A percentile compares a stretch with the other conserved stretches of the same genome.
These are phyloP conservation scores for Lupinus albus DNA, from an alignment of 306 rosid species.

Conservation along the genomic window DNA sequence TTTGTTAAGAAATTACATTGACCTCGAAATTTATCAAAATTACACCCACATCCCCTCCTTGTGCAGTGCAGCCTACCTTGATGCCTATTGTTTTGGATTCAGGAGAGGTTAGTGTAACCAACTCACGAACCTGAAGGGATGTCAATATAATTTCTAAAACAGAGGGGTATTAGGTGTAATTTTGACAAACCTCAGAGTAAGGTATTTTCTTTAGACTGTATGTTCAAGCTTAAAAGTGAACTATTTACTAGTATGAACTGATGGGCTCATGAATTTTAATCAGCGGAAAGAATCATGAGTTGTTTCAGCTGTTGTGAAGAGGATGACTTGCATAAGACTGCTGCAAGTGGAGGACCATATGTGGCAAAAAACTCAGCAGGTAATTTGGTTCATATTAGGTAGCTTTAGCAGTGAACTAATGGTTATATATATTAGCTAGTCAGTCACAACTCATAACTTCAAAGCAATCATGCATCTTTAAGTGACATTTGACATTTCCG, in stretches of 20 bases:
- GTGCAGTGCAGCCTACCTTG: no score
- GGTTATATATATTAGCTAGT: not conserved
- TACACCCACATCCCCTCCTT: no score
- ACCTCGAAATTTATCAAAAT: no score
- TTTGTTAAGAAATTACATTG: no score
- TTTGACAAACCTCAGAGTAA: no score
- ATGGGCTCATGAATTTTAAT: slow-evolving; percentile 27
- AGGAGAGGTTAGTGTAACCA: no score
- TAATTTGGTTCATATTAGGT: slow-evolving; percentile 40
- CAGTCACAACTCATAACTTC: not conserved
- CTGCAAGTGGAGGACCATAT: slow-evolving; percentile 65
- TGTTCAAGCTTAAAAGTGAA: not conserved
- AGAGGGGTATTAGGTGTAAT: no score
- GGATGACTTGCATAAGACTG: slow-evolving; percentile 58
- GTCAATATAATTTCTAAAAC: no score
- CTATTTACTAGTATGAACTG: slow-evolving; percentile 22
- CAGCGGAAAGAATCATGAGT: slow-evolving; percentile 59
- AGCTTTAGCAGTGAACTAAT: not conserved
- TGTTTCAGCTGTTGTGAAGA: slow-evolving; percentile 81
- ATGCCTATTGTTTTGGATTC: no score
- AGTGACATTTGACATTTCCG: slow-evolving; percentile 17
- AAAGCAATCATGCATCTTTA: slow-evolving; percentile 26
- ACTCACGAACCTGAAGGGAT: no score
- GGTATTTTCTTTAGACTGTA: not conserved
- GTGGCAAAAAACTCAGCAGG: slow-evolving; percentile 62